Conservation (phyloP, 2,329 filamentous ascomycete species). For the Tolypocladium album region DNA sequence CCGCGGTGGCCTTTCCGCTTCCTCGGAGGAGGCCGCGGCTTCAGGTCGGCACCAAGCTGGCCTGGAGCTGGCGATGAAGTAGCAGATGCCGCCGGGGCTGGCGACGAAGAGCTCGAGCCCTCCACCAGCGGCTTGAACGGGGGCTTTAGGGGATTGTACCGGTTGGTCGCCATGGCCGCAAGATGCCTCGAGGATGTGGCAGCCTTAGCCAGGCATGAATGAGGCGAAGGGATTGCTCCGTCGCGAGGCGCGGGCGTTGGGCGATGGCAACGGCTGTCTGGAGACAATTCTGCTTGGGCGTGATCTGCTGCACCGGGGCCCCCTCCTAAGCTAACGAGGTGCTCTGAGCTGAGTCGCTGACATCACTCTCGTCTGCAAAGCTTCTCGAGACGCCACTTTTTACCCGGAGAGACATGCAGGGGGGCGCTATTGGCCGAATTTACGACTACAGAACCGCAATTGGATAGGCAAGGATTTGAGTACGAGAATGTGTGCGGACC, state of each 20-base stretch:
- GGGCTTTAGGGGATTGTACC: background rate
- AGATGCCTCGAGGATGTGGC: background rate
- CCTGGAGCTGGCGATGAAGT: slow-evolving; percentile 1
- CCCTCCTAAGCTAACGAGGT: background rate
- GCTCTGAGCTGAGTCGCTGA: background rate
- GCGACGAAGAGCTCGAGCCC: slow-evolving; percentile 1
- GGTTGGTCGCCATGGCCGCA: slow-evolving; percentile 1
- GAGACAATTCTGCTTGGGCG: background rate
- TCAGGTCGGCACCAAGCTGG: slow-evolving; percentile 3
- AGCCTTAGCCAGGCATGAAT: background rate
- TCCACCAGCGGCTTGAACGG: background rate
- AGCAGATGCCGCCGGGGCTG: slow-evolving; percentile 3
- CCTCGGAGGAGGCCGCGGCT: slow-evolving; percentile 25
- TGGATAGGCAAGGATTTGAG: background rate
- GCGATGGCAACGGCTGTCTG: background rate
- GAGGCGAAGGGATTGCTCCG: background rate
- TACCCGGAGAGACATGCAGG: background rate
- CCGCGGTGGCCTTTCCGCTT: slow-evolving; percentile 63
- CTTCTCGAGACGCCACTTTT: background rate
- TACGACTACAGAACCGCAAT: background rate
- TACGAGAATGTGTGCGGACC: background rate
- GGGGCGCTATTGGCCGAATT: background rate
- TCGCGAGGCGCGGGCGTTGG: background rate
- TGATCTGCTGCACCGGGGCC: background rate
- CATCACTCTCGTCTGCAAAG: background rate